phyloP scores from a whole-genome alignment of 2,329 filamentous ascomycete genomes.

The Verticillium tricorpus region DNA sequence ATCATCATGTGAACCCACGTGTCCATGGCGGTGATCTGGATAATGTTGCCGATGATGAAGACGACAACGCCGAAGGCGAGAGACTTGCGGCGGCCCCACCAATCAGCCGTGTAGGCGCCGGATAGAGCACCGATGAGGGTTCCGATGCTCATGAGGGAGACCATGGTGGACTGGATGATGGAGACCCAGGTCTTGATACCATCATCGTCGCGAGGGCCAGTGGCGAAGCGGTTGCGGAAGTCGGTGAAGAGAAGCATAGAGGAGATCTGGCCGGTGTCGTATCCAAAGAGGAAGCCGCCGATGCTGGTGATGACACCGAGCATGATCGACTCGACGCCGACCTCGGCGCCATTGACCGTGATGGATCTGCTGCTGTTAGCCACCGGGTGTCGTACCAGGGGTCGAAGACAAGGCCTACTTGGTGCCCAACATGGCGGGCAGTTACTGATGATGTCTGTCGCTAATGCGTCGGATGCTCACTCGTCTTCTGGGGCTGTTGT shows the following conservation, averaged over 20 bases:
- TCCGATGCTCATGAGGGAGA: constrained; percentile 53
- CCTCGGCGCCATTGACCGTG: constrained; percentile 37
- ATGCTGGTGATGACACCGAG: constrained; percentile 50
- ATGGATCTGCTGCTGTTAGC: constrained; percentile 25
- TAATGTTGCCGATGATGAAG: constrained; percentile 60
- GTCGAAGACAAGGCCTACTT: background rate
- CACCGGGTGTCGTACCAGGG: background rate
- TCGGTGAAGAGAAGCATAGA: constrained; percentile 45
- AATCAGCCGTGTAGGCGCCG: constrained; percentile 51
- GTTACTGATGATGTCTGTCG: background rate
- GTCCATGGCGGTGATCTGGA: constrained; percentile 56
- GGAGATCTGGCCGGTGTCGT: constrained; percentile 59
- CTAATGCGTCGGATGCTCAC: background rate
- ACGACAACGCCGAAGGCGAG: constrained; percentile 49
- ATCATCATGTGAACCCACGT: constrained; percentile 63
- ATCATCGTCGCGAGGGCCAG: constrained; percentile 25
- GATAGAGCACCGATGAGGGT: constrained; percentile 49
- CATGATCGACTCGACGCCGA: constrained; percentile 33
- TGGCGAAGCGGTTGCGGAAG: constrained; percentile 53
- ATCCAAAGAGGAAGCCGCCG: constrained; percentile 60
- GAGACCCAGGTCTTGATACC: constrained; percentile 34
- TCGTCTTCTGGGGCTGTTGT: background rate
- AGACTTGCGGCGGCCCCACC: constrained; percentile 52
- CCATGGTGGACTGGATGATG: constrained; percentile 45
- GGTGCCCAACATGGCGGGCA: background rate